These are phyloP conservation scores for Phytopythium helicoides DNA, from an alignment of 352 stramenopile species.

Conservation along the genomic window DNA sequence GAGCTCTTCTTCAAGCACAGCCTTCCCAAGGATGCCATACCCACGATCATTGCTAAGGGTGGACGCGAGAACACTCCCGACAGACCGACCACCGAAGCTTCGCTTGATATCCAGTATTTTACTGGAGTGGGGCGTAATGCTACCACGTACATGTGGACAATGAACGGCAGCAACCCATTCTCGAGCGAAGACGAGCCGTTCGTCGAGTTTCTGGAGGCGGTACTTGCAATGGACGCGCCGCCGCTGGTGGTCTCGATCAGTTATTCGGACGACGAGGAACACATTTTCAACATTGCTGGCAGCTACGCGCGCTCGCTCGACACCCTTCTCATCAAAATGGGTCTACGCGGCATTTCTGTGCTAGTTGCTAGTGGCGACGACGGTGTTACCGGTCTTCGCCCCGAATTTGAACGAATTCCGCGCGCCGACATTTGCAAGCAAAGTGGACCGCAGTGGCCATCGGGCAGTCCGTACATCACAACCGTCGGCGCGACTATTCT, in stretches of 20 bases:
- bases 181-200: conserved; percentile 84
- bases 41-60: conserved; percentile 55
- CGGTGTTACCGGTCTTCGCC: conserved; percentile 72
- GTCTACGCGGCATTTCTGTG: conserved; percentile 81
- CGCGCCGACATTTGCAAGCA: conserved; percentile 54
- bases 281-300: conserved; percentile 73
- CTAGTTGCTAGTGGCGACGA: conserved; percentile 87
- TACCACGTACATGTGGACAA: conserved; percentile 78
- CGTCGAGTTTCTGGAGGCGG: conserved; percentile 68
- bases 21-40: conserved; percentile 39
- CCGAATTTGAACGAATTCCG: conserved; percentile 60
- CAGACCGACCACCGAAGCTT: conserved; percentile 65
- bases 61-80: conserved; percentile 38
- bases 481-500: conserved; percentile 89
- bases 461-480: conserved; percentile 88
- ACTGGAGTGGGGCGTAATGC: conserved; percentile 77
- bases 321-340: conserved; percentile 88
- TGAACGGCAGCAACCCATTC: conserved; percentile 85
- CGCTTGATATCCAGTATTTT: conserved; percentile 90
- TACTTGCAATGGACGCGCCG: conserved; percentile 66
- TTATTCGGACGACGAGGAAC: conserved; percentile 90
- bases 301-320: conserved; percentile 83
- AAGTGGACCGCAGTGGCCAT: conserved; percentile 72
- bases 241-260: conserved; percentile 87
- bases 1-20: conserved; percentile 52